A percentile compares a stretch with the other conserved stretches of the same genome.
phyloP scores from a whole-genome alignment of 2,329 filamentous ascomycete genomes.

The Penicillium concentricum region DNA sequence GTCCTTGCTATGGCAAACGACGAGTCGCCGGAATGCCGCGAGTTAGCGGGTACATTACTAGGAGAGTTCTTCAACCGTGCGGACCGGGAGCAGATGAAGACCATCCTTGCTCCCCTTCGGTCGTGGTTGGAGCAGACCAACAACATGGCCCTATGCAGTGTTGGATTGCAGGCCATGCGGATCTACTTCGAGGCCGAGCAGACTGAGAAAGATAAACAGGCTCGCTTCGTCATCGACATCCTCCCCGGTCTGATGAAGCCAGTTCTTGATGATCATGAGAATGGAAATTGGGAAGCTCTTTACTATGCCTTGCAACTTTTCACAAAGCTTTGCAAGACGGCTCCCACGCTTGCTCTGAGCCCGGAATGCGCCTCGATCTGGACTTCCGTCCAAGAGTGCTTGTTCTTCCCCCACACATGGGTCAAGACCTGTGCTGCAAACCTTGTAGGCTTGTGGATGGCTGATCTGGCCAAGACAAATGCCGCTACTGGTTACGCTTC shows the following conservation, averaged over 20 bases:
- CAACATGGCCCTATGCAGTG: conserved; percentile 67
- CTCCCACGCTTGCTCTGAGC: conserved; percentile 64
- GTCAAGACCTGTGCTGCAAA: conserved; percentile 76
- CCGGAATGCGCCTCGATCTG: conserved; percentile 65
- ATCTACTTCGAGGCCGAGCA: conserved; percentile 75
- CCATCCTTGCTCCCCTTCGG: conserved; percentile 68
- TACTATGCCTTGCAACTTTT: conserved; percentile 71
- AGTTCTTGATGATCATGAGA: conserved; percentile 50
- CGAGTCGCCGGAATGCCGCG: conserved; percentile 78
- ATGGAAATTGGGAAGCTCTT: conserved; percentile 66
- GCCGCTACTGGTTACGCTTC: conserved; percentile 53
- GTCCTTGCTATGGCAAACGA: conserved; percentile 87
- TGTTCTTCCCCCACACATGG: conserved; percentile 69
- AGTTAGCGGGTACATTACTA: conserved; percentile 75
- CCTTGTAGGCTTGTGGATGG: conserved; percentile 73
- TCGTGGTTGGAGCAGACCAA: conserved; percentile 75
- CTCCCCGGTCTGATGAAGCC: conserved; percentile 55
- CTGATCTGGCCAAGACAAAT: conserved; percentile 70
- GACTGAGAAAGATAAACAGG: conserved; percentile 65
- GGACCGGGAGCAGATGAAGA: conserved; percentile 68
- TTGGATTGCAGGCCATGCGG: conserved; percentile 77
- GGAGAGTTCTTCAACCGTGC: conserved; percentile 78
- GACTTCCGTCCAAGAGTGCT: conserved; percentile 64
- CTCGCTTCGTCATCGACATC: conserved; percentile 58
- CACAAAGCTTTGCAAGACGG: conserved; percentile 64